Percentiles rank a stretch among this genome's conserved stretches.
These are phyloP conservation scores for Anastatica hierochuntica DNA, from an alignment of 345 rosid genomes.

Conservation along the genomic window DNA sequence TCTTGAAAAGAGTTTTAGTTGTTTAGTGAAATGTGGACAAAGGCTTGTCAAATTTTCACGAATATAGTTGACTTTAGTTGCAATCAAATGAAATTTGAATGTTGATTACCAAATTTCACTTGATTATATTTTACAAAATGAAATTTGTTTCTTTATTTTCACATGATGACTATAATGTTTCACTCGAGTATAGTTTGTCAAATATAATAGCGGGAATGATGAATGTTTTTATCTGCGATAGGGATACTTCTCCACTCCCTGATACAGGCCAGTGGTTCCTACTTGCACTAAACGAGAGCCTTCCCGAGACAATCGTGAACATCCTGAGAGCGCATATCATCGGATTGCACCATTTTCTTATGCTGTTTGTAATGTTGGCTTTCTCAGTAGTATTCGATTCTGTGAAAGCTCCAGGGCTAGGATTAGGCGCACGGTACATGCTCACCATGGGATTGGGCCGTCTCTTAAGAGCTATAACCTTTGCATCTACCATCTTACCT, in stretches of 20 bases:
- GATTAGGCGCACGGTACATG: conserved; percentile 83
- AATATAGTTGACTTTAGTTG: too few relatives aligned
- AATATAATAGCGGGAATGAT: not conserved
- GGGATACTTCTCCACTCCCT: conserved; percentile 71
- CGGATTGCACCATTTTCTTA: conserved; percentile 77
- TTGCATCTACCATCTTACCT: conserved; percentile 79
- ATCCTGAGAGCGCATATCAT: conserved; percentile 75
- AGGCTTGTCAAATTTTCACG: too few relatives aligned
- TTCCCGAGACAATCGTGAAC: conserved; percentile 56
- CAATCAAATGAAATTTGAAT: too few relatives aligned
- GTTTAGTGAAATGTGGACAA: too few relatives aligned
- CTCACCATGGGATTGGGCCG: conserved; percentile 93
- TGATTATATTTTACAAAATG: too few relatives aligned
- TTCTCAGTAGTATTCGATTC: conserved; percentile 80
- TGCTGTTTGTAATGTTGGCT: conserved; percentile 80
- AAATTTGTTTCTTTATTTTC: not conserved
- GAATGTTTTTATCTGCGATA: conserved; percentile 18
- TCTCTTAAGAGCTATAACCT: conserved; percentile 79
- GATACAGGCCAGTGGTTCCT: conserved; percentile 94
- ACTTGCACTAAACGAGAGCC: conserved; percentile 73
- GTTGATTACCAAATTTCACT: too few relatives aligned
- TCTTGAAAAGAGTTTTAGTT: too few relatives aligned
- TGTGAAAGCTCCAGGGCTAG: conserved; percentile 86
- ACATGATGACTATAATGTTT: not conserved
- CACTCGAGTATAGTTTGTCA: not conserved